Base-by-base conservation (phyloP, 257 asterid genomes). In the Capsicum rhomboideum region DNA sequence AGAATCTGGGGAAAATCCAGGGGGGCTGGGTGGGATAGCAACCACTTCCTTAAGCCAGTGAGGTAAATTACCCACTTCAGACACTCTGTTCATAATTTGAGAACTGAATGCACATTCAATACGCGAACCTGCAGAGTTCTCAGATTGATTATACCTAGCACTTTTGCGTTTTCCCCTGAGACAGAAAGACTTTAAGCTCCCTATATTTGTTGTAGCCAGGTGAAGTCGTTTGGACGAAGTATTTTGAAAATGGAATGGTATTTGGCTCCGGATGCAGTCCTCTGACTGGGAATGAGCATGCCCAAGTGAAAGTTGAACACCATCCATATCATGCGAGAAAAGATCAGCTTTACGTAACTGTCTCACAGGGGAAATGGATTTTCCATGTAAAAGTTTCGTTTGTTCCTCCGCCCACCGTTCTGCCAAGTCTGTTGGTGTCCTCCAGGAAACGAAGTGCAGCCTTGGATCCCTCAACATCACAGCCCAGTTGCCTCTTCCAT, bases 401-500 rank as follows among this genome's bases (percentile, higher is more conserved):
- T 90, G 95, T 66, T 94, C 98, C 78, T 87, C 87, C 49, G 84
- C 86, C 97, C 98, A 94, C 86, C 82, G 90, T 37, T 89, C 93
- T 4, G 93, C 92, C 75, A 94, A 83, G 86, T 94, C 93, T 69
- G 67, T 78, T 7, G 94, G 79, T 6, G 87, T 88, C 85, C 91
- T 91, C 91, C 91, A 88, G 23, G 93, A 87, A 52, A 85, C 81
- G 84, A 94, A 92, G 67, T 80, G 87, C 71, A 94, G 88, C 23
- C 92, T 83, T 4, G 87, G 91, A 83, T 94, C 98, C 84, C 87
- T 79, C 67, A 92, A 64, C 86, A 94, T 91, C 83, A 85, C 78
- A 1, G 89, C 93, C 94, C 94, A 92, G 74, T 94, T 94, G 6
- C 93, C 94, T 85, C 88, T 79, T 50, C 95, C 97, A 26, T 92